These are phyloP conservation scores for Cordyceps pruinosa DNA, from an alignment of 2,329 filamentous ascomycete species.

Conservation along the genomic window DNA sequence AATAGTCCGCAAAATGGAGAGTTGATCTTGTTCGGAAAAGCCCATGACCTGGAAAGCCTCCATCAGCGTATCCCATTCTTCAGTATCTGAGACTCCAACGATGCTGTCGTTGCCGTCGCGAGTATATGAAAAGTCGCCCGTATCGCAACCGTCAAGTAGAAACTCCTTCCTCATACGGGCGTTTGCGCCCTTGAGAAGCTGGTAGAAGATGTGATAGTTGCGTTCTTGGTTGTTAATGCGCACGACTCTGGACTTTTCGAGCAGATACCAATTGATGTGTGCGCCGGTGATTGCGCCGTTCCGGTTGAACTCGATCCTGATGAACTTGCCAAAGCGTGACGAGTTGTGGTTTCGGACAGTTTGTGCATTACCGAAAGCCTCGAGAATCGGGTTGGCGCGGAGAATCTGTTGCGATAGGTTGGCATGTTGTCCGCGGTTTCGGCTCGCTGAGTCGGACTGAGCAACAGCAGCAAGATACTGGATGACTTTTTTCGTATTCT, in stretches of 20 bases:
- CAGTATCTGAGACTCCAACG: conserved; percentile 77
- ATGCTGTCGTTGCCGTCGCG: conserved; percentile 88
- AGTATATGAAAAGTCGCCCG: conserved; percentile 88
- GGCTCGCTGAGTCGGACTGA: conserved; percentile 65
- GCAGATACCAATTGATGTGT: conserved; percentile 96
- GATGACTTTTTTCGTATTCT: conserved; percentile 99
- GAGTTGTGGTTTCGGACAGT: conserved; percentile 98
- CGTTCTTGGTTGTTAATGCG: conserved; percentile 80
- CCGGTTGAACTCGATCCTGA: conserved; percentile 88
- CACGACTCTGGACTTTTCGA: conserved; percentile 97
- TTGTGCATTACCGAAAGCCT: conserved; percentile 96
- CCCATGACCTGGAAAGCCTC: conserved; percentile 95
- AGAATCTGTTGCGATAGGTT: conserved; percentile 95
- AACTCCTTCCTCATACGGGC: conserved; percentile 66
- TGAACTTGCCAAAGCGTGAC: conserved; percentile 97
- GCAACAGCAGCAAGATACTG: conserved; percentile 96
- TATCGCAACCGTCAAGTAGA: conserved; percentile 64
- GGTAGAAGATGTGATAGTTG: conserved; percentile 97
- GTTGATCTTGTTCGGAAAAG: conserved; percentile 78
- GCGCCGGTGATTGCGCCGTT: conserved; percentile 88
- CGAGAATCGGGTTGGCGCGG: conserved; percentile 91
- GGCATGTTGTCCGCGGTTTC: conserved; percentile 58
- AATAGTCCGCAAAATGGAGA: conserved; percentile 75
- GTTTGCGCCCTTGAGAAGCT: conserved; percentile 81
- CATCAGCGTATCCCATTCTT: conserved; percentile 84